phyloP scores from a whole-genome alignment of 1,284 basidiomycete species.

The Pyrrhoderma noxium region DNA sequence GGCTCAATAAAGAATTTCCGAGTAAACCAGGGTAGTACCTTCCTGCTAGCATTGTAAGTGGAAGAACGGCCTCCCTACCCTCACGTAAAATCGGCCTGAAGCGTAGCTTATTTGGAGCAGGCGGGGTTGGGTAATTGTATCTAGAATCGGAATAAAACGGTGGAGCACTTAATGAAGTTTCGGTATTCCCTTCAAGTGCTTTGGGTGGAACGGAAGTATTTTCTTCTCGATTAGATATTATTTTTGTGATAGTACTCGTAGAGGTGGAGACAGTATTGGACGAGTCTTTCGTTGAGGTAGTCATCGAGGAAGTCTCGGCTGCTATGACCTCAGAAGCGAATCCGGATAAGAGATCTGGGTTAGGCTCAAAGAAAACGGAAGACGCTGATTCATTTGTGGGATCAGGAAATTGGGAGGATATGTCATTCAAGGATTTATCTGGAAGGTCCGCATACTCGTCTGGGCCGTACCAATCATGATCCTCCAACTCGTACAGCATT shows the following conservation, averaged over 20 bases:
- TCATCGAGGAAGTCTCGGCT: too few species aligned
- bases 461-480: constrained; percentile 49
- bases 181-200: constrained; percentile 6
- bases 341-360: neutral
- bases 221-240: too few species aligned
- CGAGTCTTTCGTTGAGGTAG: neutral
- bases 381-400: neutral
- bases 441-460: constrained; percentile 8
- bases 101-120: constrained; percentile 53
- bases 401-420: neutral
- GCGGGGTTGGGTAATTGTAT: constrained; percentile 42
- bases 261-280: neutral
- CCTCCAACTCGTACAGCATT: constrained; percentile 66
- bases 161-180: too few species aligned
- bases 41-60: constrained; percentile 59
- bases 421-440: too few species aligned
- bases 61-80: constrained; percentile 58
- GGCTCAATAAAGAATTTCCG: constrained; percentile 47
- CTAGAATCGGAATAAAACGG: too few species aligned
- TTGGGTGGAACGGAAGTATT: constrained; percentile 2
- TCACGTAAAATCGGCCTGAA: constrained; percentile 61
- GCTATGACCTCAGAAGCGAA: too few species aligned
- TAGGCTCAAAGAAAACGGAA: neutral
- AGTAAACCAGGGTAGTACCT: constrained; percentile 68
- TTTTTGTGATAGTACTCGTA: too few species aligned